A percentile compares a stretch with the other conserved stretches of the same genome.
phyloP scores from a whole-genome alignment of 2,329 filamentous ascomycete species.

The Calonectria naviculata region DNA sequence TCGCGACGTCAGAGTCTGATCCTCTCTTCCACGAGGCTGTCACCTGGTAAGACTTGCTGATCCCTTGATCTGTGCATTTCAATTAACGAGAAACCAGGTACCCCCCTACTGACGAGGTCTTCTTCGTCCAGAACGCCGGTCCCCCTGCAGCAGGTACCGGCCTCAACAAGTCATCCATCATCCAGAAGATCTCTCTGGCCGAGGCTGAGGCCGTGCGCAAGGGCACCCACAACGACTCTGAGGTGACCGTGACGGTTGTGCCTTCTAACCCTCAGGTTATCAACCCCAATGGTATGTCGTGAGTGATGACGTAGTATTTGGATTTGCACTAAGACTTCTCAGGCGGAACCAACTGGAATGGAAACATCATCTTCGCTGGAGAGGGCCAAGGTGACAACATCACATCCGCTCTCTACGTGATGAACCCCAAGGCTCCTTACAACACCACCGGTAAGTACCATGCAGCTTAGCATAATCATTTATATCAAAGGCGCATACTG shows the following conservation, averaged over 20 bases:
- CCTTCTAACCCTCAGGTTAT: constrained; percentile 55
- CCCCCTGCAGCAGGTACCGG: constrained; percentile 58
- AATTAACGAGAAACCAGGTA: constrained; percentile 38
- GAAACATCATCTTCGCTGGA: constrained; percentile 59
- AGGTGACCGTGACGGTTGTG: constrained; percentile 56
- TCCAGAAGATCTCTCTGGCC: constrained; percentile 60
- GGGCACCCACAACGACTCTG: constrained; percentile 28
- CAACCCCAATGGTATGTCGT: constrained; percentile 61
- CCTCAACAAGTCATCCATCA: constrained; percentile 60
- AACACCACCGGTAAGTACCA: constrained; percentile 57
- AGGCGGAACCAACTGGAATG: constrained; percentile 63
- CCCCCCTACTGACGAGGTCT: constrained; percentile 60
- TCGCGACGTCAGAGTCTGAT: constrained; percentile 56
- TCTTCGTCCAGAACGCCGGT: constrained; percentile 66
- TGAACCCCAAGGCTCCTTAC: constrained; percentile 53
- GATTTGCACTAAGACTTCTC: neutral
- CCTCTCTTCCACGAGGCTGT: constrained; percentile 68
- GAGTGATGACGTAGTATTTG: no score
- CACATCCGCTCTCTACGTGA: constrained; percentile 37
- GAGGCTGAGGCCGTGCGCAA: constrained; percentile 50
- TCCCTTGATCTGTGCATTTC: neutral
- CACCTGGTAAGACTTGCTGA: constrained; percentile 50
- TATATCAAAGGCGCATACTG: neutral
- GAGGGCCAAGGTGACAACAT: constrained; percentile 59
- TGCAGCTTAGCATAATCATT: neutral